These are phyloP conservation scores for Lichtheimia ramosa DNA, from an alignment of 371 early-diverging fungal species.

Conservation along the genomic window DNA sequence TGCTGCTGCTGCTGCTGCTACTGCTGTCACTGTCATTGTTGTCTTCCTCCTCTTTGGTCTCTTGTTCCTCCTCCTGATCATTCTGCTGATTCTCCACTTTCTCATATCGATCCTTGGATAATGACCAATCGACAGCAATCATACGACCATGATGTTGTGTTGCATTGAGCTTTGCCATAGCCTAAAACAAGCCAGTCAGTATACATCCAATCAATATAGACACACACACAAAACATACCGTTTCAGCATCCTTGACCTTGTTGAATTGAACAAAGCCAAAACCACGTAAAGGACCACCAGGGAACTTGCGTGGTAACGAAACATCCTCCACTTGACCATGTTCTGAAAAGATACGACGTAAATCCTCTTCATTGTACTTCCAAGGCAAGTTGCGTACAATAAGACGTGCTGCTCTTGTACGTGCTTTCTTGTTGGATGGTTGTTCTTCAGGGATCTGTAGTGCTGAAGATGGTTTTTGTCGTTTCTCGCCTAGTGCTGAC, in stretches of 20 bases:
- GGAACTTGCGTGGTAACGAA: slow-evolving; percentile 74
- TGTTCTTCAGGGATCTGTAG: neutral
- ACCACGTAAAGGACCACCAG: slow-evolving; percentile 60
- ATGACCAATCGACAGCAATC: slow-evolving; percentile 54
- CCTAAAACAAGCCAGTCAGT: neutral
- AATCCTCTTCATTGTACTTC: slow-evolving; percentile 67
- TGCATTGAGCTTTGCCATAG: slow-evolving; percentile 10
- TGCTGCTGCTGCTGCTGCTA: slow-evolving; percentile 15
- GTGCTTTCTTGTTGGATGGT: slow-evolving; percentile 2
- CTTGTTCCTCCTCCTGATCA: slow-evolving; percentile 16
- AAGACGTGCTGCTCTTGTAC: slow-evolving; percentile 62
- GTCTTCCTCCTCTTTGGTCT: slow-evolving; percentile 11
- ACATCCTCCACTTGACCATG: slow-evolving; percentile 68
- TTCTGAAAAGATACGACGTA: slow-evolving; percentile 55
- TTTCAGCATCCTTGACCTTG: slow-evolving; percentile 9
- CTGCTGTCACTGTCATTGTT: slow-evolving; percentile 14
- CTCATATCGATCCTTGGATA: slow-evolving; percentile 73
- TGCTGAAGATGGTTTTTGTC: neutral
- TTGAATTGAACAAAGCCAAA: slow-evolving; percentile 10
- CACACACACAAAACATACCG: slow-evolving; percentile 13
- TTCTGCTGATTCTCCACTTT: slow-evolving; percentile 32
- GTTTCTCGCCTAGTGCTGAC: slow-evolving; percentile 8
- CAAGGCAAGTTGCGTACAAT: slow-evolving; percentile 92
- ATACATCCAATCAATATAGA: neutral
- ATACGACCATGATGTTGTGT: slow-evolving; percentile 12